Conservation (phyloP, 2,329 filamentous ascomycete genomes). For the Tolypocladium inflatum region DNA sequence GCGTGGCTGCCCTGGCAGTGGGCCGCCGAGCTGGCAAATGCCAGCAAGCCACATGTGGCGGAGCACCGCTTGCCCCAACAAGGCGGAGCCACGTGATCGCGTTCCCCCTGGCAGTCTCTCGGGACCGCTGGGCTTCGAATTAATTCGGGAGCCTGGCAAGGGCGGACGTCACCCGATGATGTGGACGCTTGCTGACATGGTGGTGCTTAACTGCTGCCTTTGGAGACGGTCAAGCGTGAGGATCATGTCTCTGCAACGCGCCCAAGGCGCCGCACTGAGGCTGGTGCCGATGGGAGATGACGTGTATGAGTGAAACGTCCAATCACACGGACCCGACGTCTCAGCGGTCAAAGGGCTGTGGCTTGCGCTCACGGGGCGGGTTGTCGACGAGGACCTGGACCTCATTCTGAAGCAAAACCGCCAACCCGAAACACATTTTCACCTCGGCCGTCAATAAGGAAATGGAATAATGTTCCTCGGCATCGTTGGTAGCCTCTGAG, state of each 20-base stretch:
- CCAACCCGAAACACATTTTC: background rate
- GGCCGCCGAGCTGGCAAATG: background rate
- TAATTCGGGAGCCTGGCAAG: conserved; percentile 3
- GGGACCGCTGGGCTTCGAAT: background rate
- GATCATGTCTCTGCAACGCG: background rate
- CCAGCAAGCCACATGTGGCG: conserved; percentile 5
- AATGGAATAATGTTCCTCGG: background rate
- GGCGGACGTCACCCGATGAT: conserved; percentile 9
- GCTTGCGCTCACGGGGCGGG: background rate
- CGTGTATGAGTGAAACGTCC: background rate
- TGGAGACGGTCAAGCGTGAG: background rate
- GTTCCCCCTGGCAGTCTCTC: background rate
- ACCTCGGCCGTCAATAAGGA: background rate
- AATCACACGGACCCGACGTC: background rate
- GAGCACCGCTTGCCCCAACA: background rate
- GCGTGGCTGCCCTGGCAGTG: conserved; percentile 8
- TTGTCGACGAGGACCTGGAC: background rate
- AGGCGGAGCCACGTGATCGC: background rate
- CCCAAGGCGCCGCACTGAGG: background rate
- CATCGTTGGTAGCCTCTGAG: background rate
- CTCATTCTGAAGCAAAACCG: background rate
- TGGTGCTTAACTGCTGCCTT: background rate
- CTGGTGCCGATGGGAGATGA: background rate
- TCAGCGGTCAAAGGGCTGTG: background rate
- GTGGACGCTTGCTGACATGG: background rate